Evolutionary conservation across 176 grass and related monocot genomes (phyloP).

Genomic region (Zoysia japonica): DNA sequence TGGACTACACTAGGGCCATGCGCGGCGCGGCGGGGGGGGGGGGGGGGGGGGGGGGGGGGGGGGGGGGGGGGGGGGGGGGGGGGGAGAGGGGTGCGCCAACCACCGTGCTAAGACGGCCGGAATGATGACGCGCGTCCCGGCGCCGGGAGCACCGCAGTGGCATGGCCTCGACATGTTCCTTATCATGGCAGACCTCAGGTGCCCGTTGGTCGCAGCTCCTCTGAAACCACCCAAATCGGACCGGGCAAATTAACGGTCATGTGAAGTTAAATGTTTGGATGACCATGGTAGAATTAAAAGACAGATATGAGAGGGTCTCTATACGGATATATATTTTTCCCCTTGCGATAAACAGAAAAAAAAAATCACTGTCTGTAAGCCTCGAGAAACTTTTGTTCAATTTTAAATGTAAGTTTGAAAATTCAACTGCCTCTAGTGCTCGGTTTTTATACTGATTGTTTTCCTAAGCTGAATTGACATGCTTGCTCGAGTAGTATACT

Average conservation of each 20-base stretch:
- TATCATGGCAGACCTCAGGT: conserved; percentile 4
- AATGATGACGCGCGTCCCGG: conserved; percentile 2
- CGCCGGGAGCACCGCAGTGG: background rate
- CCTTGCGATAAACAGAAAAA: background rate
- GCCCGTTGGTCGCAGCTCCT: conserved; percentile 20
- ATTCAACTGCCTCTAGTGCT: background rate
- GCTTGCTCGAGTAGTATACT: background rate
- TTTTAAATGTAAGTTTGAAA: background rate
- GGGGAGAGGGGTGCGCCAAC: background rate
- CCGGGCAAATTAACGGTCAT: background rate
- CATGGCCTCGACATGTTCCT: conserved; percentile 44
- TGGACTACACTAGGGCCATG: background rate
- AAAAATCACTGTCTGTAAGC: background rate
- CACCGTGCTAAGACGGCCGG: background rate
- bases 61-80: too few species aligned
- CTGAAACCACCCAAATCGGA: background rate
- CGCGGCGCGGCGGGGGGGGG: too few species aligned
- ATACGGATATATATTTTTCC: too few species aligned
- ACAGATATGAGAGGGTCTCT: background rate
- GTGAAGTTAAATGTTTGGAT: background rate
- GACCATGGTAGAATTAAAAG: background rate
- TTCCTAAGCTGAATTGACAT: background rate
- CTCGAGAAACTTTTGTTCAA: background rate
- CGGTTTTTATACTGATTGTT: background rate
- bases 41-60: too few species aligned